These are phyloP conservation scores for Termitomyces sp. DNA, from an alignment of 768 basidiomycete genomes.

Conservation along the genomic window DNA sequence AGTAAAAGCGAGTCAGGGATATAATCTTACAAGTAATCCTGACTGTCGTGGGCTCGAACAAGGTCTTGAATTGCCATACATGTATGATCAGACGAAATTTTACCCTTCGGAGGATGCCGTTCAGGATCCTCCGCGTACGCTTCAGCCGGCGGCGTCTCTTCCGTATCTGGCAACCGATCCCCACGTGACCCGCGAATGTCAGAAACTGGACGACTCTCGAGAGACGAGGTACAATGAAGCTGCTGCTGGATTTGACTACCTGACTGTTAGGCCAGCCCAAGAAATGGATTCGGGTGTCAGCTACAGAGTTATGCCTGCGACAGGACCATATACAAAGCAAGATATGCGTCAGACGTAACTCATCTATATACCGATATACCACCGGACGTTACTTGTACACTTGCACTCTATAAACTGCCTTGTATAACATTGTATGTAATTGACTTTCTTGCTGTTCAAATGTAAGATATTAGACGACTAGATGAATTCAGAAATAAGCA, in stretches of 20 bases:
- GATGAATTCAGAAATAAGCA: neutral
- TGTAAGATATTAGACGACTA: constrained; percentile 23
- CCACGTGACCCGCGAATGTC: neutral
- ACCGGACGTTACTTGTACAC: too few relatives aligned
- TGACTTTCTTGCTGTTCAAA: neutral
- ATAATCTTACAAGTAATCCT: neutral
- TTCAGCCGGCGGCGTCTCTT: constrained; percentile 1
- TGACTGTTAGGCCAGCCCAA: neutral
- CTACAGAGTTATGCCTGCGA: neutral
- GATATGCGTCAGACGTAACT: neutral
- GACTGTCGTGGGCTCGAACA: neutral
- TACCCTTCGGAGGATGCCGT: neutral
- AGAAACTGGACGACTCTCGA: neutral
- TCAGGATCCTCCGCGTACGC: neutral
- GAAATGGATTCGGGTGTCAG: neutral
- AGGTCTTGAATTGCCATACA: neutral
- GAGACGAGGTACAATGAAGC: neutral
- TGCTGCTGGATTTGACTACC: neutral
- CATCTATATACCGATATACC: neutral
- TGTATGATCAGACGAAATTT: constrained; percentile 2
- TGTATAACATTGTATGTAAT: constrained; percentile 1
- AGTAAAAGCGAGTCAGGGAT: neutral
- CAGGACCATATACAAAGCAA: neutral
- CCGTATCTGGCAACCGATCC: constrained; percentile 7
- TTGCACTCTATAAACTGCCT: too few relatives aligned